phyloP scores from a whole-genome alignment of 352 stramenopile species.

The Globisporangium polare region DNA sequence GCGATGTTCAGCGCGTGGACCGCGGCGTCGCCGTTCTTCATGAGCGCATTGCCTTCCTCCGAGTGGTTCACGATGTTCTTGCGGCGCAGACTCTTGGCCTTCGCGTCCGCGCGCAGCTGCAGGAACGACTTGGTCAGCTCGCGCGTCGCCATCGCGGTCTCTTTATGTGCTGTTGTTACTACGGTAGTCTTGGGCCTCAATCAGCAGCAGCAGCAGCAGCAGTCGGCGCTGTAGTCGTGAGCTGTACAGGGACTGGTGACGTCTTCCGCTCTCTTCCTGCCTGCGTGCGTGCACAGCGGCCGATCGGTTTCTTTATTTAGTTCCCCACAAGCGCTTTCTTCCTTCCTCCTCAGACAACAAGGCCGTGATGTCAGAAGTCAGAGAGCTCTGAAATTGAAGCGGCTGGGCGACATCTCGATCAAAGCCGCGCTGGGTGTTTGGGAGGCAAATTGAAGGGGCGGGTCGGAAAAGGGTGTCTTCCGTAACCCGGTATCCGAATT shows the following conservation, averaged over 20 bases:
- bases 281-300: not conserved
- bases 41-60: slow-evolving; percentile 63
- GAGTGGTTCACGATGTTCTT: slow-evolving; percentile 79
- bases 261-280: not conserved
- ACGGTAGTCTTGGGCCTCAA: not conserved
- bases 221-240: not conserved
- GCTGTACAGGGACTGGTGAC: not conserved
- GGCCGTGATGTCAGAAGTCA: not conserved
- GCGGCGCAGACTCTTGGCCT: slow-evolving; percentile 78
- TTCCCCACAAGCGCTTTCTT: not conserved
- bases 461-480: not conserved
- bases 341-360: slow-evolving; percentile 6
- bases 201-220: not conserved
- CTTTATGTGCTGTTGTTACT: not conserved
- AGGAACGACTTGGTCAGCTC: slow-evolving; percentile 72
- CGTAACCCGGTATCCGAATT: not conserved
- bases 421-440: not conserved
- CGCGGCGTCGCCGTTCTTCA: slow-evolving; percentile 44
- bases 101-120: slow-evolving; percentile 69
- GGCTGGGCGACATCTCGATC: not conserved
- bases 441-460: not conserved
- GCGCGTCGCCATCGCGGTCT: slow-evolving; percentile 60
- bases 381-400: not conserved
- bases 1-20: slow-evolving; percentile 32
- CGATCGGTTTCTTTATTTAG: slow-evolving; percentile 12